Evolutionary conservation across 768 basidiomycete genomes (phyloP).

Genomic region (Thelephora ganbajun): DNA sequence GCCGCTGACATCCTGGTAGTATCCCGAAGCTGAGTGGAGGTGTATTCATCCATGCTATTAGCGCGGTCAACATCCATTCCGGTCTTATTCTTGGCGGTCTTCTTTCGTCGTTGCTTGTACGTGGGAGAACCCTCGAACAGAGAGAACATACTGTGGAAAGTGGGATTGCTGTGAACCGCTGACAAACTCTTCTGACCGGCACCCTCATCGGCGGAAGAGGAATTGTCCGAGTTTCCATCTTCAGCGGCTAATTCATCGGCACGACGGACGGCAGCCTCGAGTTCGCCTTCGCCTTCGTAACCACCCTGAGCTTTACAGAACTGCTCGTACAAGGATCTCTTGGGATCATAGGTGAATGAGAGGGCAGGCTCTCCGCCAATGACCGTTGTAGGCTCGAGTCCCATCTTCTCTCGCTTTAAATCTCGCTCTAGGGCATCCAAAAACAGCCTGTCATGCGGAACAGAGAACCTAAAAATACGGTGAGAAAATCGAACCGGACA

Average conservation of each 20-base stretch:
- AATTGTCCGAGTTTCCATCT: constrained; percentile 5
- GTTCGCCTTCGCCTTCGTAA: constrained; percentile 22
- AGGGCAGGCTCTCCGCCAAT: constrained; percentile 70
- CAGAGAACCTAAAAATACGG: constrained; percentile 62
- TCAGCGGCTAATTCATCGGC: constrained; percentile 14
- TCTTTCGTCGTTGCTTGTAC: constrained; percentile 85
- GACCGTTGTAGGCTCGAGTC: constrained; percentile 71
- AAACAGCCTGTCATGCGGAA: constrained; percentile 93
- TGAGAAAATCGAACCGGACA: constrained; percentile 15
- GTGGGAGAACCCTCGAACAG: constrained; percentile 73
- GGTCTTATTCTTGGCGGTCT: constrained; percentile 32
- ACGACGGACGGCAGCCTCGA: constrained; percentile 17
- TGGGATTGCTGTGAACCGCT: constrained; percentile 12
- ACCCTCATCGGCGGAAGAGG: constrained; percentile 12
- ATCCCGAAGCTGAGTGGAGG: constrained; percentile 11
- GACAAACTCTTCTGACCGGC: constrained; percentile 12
- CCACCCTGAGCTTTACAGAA: constrained; percentile 38
- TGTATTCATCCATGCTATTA: neutral
- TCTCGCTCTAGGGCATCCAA: constrained; percentile 94
- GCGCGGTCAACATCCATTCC: constrained; percentile 12
- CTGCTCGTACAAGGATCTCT: constrained; percentile 78
- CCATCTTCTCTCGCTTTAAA: constrained; percentile 89
- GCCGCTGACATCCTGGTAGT: constrained; percentile 34
- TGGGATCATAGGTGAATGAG: constrained; percentile 82
- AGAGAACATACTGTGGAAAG: constrained; percentile 53